Percentiles rank a stretch among this genome's conserved stretches.
phyloP scores from a whole-genome alignment of 768 basidiomycete species.

The Mycena pura region DNA sequence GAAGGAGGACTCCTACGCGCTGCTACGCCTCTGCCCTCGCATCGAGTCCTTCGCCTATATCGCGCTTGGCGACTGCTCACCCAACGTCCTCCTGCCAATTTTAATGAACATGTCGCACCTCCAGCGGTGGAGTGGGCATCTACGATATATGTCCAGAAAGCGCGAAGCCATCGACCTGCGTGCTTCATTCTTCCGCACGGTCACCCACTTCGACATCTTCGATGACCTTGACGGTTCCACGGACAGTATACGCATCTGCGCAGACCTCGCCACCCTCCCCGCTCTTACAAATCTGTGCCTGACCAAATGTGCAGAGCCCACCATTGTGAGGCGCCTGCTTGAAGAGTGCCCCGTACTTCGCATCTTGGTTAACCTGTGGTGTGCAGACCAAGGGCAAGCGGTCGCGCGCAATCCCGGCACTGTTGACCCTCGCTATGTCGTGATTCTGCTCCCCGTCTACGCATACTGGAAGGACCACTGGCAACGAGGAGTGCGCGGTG shows the following conservation, averaged over 20 bases:
- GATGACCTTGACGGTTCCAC: background rate
- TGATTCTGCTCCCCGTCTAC: background rate
- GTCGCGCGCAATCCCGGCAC: background rate
- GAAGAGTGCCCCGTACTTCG: background rate
- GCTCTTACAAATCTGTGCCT: constrained; percentile 12
- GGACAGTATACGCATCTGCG: background rate
- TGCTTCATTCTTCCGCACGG: background rate
- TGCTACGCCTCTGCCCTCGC: background rate
- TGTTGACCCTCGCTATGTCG: background rate
- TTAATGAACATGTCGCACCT: background rate
- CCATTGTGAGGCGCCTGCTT: background rate
- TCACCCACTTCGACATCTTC: constrained; percentile 7
- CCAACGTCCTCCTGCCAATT: background rate
- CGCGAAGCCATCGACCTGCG: background rate
- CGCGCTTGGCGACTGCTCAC: background rate
- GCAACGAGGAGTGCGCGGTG: background rate
- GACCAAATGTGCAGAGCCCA: background rate
- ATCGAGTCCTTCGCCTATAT: background rate
- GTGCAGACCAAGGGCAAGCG: background rate
- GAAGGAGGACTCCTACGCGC: background rate
- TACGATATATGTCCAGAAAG: background rate
- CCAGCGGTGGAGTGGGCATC: background rate
- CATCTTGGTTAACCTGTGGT: background rate
- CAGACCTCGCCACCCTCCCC: background rate
- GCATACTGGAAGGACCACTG: constrained; percentile 5